phyloP scores from a whole-genome alignment of 2,329 filamentous ascomycete species.

The Daldinia sp. region DNA sequence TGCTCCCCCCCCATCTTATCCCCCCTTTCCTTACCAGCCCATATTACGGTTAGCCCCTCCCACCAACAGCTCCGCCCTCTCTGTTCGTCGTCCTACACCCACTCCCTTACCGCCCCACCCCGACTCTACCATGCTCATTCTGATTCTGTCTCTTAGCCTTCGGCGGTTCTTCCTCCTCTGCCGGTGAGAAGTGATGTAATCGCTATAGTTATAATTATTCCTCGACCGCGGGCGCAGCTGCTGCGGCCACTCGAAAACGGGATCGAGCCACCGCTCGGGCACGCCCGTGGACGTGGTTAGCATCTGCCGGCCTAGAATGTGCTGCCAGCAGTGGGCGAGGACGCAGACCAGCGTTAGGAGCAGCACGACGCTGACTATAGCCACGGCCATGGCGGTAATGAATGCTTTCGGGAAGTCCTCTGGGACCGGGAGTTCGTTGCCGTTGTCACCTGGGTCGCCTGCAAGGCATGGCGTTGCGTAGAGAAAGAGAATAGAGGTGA shows the following conservation, averaged over 20 bases:
- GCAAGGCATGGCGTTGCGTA: not conserved
- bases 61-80: not conserved
- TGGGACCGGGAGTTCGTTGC: constrained; percentile 2
- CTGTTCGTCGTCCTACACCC: not conserved
- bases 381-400: constrained; percentile 28
- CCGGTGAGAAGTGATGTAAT: no score
- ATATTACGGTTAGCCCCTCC: not conserved
- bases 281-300: not conserved
- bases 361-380: constrained; percentile 24
- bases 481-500: not conserved
- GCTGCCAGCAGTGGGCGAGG: constrained; percentile 40
- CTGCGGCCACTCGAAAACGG: constrained; percentile 28
- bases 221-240: constrained; percentile 14
- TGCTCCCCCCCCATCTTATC: no score
- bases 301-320: constrained; percentile 18
- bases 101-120: not conserved
- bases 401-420: constrained; percentile 33
- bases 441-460: not conserved
- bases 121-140: not conserved
- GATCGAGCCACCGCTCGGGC: constrained; percentile 23
- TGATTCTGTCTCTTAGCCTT: not conserved
- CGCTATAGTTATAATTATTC: no score
- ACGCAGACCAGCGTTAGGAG: constrained; percentile 34
- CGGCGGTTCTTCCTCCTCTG: constrained; percentile 6
- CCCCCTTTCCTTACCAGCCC: not conserved